Evolutionary conservation across 73 alveolate species (phyloP).

Genomic region (Tetrahymena elliotti): DNA sequence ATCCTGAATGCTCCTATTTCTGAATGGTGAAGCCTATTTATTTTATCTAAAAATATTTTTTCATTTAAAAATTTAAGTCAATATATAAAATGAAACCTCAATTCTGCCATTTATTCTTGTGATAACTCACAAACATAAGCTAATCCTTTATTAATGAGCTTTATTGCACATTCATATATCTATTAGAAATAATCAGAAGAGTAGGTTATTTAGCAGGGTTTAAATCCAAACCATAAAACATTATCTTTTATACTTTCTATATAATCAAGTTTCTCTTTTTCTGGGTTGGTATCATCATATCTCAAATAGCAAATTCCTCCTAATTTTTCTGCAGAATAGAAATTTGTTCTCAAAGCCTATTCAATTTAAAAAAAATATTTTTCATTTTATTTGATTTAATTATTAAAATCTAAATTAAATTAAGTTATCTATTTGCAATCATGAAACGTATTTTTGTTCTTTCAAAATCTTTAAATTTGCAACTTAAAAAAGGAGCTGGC

Average conservation of each 20-base stretch:
- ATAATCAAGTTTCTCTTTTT: constrained; percentile 83
- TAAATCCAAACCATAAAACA: constrained; percentile 94
- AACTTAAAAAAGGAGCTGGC: too few species aligned
- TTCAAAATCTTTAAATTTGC: too few species aligned
- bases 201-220: constrained; percentile 88
- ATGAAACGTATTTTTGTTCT: too few species aligned
- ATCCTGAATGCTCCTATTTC: constrained; percentile 89
- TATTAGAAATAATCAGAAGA: constrained; percentile 89
- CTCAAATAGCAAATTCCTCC: constrained; percentile 91
- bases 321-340: constrained; percentile 78
- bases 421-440: background rate
- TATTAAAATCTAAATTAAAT: background rate
- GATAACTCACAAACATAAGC: constrained; percentile 89
- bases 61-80: background rate
- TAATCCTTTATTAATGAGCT: constrained; percentile 80
- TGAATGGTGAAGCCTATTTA: constrained; percentile 79
- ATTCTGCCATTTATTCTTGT: constrained; percentile 18
- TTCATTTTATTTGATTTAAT: background rate
- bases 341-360: constrained; percentile 94
- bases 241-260: constrained; percentile 83
- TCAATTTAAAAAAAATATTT: background rate
- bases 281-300: constrained; percentile 98
- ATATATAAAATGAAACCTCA: background rate
- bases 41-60: constrained; percentile 44
- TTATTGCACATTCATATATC: constrained; percentile 84